Base-by-base conservation (phyloP, 352 stramenopile genomes). In the Phytophthora ohioensis region DNA sequence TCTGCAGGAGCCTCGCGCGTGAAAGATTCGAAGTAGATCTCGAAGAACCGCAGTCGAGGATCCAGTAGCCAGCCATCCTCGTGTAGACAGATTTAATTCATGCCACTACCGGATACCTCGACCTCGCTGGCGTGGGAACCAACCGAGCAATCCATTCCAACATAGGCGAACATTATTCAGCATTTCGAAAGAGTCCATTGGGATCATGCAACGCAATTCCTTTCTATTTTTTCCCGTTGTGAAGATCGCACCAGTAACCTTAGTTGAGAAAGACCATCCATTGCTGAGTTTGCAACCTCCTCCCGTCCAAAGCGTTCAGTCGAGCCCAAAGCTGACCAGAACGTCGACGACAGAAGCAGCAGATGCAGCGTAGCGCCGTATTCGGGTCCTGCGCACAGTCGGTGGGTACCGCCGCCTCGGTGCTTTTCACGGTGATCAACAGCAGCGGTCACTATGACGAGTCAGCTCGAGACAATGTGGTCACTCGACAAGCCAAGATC, bases 301-400 rank as follows among this genome's bases (percentile, higher is more conserved):
- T 60, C 34, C 46, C 9, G 43, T 39, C 39, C 36, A 10, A 64
- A 58, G 21, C 48, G 45, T 60, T 59, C 58, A 46, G 45, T 47
- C 12, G 32, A 68, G 35, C n/a, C 45, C 12, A 57, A 31, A 58
- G 41, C 52, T 41, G 47, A 32, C 30, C 43, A 39, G 31, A 61
- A 54, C 32, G 49, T 57, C 27, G 61, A 74, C 61, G 49, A 36
- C 36, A 55, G 7, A 34, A 64, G 13, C 62, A 48, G 11, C 51
- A 55, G 30, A 72, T 77, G 71, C 61, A 78, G 46, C 73, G 73
- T 57, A 80, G 67, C 42, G 55, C 72, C 35, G 79, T 82, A 36
- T 87, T 89, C 35, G 84, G 79, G 3, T 89, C 83, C 35, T 91
- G 81, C 42, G 76, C 73, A 2, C 74, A 91, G 47, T 74, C 86